A percentile compares a stretch with the other conserved stretches of the same genome.
These are phyloP conservation scores for Echium plantagineum DNA, from an alignment of 257 asterid genomes.

Conservation along the genomic window DNA sequence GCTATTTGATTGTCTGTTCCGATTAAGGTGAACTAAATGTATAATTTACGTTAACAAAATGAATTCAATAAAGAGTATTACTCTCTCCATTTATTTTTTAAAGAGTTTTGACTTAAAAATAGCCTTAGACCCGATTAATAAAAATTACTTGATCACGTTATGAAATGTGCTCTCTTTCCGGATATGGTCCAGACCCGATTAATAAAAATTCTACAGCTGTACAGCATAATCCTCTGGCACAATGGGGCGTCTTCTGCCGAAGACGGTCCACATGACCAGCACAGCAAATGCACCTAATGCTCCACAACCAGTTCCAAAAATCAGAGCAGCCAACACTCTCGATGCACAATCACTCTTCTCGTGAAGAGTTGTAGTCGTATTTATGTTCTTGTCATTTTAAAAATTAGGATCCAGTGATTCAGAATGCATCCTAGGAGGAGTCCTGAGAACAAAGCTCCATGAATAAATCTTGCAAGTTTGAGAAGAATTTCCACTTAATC, in stretches of 20 bases:
- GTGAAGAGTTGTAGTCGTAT: not conserved
- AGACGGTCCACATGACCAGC: conserved; percentile 43
- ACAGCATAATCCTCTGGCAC: conserved; percentile 62
- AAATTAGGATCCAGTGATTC: conserved; percentile 68
- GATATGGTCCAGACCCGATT: too few relatives aligned
- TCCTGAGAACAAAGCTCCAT: too few relatives aligned
- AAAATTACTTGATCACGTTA: too few relatives aligned
- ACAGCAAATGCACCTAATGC: conserved; percentile 60
- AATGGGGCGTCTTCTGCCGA: conserved; percentile 23
- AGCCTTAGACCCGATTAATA: too few relatives aligned
- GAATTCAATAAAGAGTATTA: too few relatives aligned
- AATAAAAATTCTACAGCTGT: too few relatives aligned
- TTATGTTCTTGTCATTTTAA: conserved; percentile 17
- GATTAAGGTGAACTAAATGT: too few relatives aligned
- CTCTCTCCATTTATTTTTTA: too few relatives aligned
- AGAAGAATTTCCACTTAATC: conserved; percentile 50
- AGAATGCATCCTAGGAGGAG: conserved; percentile 12
- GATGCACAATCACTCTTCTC: conserved; percentile 42
- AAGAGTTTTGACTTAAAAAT: too few relatives aligned
- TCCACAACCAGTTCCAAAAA: conserved; percentile 70
- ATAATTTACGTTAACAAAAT: too few relatives aligned
- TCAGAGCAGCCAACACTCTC: conserved; percentile 43
- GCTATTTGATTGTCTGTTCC: too few relatives aligned
- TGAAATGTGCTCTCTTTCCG: too few relatives aligned
- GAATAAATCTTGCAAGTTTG: conserved; percentile 35